These are phyloP conservation scores for Fragaria vesca DNA, from an alignment of 306 rosid genomes.

Conservation along the genomic window DNA sequence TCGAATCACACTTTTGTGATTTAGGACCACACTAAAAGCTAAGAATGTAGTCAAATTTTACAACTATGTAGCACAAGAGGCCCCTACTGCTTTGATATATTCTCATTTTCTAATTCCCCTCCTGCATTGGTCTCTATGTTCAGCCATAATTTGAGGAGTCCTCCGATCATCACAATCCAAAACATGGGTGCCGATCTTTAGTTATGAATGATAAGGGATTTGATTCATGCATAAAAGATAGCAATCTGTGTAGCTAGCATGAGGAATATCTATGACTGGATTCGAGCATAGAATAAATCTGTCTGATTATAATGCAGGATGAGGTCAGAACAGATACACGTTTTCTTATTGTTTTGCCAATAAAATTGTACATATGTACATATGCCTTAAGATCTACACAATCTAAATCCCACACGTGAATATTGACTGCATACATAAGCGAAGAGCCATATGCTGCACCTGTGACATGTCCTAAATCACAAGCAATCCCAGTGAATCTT, in stretches of 20 bases:
- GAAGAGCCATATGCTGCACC: not conserved
- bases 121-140: conserved; percentile 1
- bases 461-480: not conserved
- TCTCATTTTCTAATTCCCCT: not conserved
- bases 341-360: conserved; percentile 21
- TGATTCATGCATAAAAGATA: not conserved
- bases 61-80: conserved; percentile 14
- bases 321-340: conserved; percentile 28
- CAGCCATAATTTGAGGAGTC: not conserved
- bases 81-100: not conserved
- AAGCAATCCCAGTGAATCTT: not conserved
- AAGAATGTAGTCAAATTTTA: conserved; percentile 33
- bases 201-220: not conserved
- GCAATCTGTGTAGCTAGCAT: not conserved
- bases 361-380: not conserved
- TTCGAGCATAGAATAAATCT: not conserved
- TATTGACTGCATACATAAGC: not conserved
- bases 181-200: not conserved
- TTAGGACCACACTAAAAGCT: conserved; percentile 23
- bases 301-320: not conserved
- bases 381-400: conserved; percentile 6
- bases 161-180: not conserved
- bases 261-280: not conserved
- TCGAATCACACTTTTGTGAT: conserved; percentile 16
- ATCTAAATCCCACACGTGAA: conserved; percentile 8